Evolutionary conservation across 1,139 yeast species (phyloP), one percentile per base, ranked within the genome.

Genomic region (Kluyveromyces sp.): DNA sequence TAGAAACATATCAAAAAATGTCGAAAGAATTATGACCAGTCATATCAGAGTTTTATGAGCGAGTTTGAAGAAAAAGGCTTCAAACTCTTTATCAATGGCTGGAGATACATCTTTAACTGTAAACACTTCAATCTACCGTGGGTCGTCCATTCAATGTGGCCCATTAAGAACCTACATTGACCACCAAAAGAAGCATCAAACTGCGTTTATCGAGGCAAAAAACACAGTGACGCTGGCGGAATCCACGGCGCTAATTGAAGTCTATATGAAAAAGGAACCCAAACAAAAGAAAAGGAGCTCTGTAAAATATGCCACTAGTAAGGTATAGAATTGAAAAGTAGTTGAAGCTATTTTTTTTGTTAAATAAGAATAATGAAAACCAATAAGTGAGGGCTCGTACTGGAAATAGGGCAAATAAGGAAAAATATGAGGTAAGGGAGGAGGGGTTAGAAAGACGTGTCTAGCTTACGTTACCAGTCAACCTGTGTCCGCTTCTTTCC

Each of bases 1-100:
- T n/a, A 15, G 15, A 19, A 35, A 19, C 38, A 16, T 25, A 19
- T 17, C 8, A 40, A 32, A 39, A 42, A 43, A 39, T 59, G 63
- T 59, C 47, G 61, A 51, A 56, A 52, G 64, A 60, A 57, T 51
- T 46, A 60, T 60, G 65, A 60, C 65, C 65, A 60, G 58, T 52
- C 57, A 58, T 56, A 60, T 60, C 65, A 60, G 54, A 37, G 52
- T 50, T 51, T 47, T 45, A 49, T 48, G 36, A 46, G 42, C 46
- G 48, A 36, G 37, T n/a, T 16, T 16, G 39, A 56, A 54, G 60
- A 56, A 50, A 60, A 60, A 57, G 55, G 59, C 60, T 51, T 48
- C 45, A 52, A 48, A 48, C 49, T 49, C 55, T 41, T 45, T 41
- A 46, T 60, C 64, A 59, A 58, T 55, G 60, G 65, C 58, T 56